Evolutionary conservation across 345 rosid species (phyloP), one percentile per base, ranked within the genome.

Genomic region (Limnanthes douglasii): DNA sequence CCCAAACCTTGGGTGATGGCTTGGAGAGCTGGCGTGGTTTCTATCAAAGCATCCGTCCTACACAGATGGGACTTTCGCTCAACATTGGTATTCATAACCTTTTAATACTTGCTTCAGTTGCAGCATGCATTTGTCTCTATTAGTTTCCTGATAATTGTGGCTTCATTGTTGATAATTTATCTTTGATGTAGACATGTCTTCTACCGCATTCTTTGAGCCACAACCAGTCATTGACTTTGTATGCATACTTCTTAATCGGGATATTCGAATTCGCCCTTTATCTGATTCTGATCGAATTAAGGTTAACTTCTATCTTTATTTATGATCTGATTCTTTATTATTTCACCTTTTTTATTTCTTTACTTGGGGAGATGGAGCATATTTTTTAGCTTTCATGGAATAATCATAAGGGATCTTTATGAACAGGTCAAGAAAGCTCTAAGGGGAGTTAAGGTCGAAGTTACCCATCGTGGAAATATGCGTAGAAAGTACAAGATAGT

Each of bases 391-490:
- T n/a, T n/a, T n/a, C n/a, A n/a, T n/a, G n/a, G n/a, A n/a, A n/a
- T n/a, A n/a, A n/a, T n/a, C n/a, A n/a, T n/a, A n/a, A n/a, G n/a
- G n/a, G n/a, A n/a, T n/a, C n/a, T n/a, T n/a, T n/a, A n/a, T n/a
- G n/a, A n/a, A 10, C 52, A 65, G 66, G 57, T 65, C 9, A 59
- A 65, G 61, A 65, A 55, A 44, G 56, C 59, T 11, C 61, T 64
- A 18, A 64, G 62, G 55, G 70, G 70, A 18, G 58, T 64, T 11
- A 64, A 59, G 38, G 62, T 59, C 41, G 66, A 65, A 51, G 66
- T 60, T 27, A 65, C 62, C n/a, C 66, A 65, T 18, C 47, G 62
- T 31, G 60, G 53, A 43, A 54, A 55, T 32, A 42, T 64, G 11
- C 59, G 66, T 20, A 59, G 62, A 44, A 65, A 55, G 32, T 65